Percentiles rank a stretch among this genome's conserved stretches.
These are phyloP conservation scores for Colletotrichum tofieldiae DNA, from an alignment of 2,329 filamentous ascomycete species.

Conservation along the genomic window DNA sequence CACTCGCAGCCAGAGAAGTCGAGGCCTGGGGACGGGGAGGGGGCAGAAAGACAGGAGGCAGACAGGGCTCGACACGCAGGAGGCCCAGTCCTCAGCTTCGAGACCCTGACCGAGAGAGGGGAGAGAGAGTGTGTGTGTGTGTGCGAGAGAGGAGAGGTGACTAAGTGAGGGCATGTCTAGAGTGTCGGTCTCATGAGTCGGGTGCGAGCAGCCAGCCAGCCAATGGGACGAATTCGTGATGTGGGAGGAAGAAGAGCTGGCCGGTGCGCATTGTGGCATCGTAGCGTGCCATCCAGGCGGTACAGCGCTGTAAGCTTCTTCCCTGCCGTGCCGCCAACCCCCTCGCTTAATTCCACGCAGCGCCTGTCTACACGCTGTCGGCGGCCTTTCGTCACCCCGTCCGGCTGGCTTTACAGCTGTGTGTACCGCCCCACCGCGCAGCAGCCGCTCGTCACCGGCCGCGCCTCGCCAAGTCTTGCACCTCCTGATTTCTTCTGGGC, in stretches of 20 bases:
- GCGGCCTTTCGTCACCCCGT: not conserved
- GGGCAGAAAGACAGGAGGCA: not conserved
- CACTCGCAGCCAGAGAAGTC: not conserved
- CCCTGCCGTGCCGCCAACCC: conserved; percentile 10
- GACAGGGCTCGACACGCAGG: not conserved
- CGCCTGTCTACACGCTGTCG: conserved; percentile 19
- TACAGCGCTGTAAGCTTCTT: conserved; percentile 18
- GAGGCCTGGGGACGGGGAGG: too few relatives aligned
- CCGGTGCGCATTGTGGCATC: not conserved
- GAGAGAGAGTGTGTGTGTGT: too few relatives aligned
- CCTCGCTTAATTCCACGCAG: conserved; percentile 12
- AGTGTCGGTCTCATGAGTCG: too few relatives aligned
- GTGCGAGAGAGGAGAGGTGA: not conserved
- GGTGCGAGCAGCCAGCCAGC: not conserved
- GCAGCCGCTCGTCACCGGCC: conserved; percentile 1
- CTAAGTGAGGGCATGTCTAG: not conserved
- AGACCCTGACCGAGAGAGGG: not conserved
- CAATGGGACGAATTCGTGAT: conserved; percentile 13
- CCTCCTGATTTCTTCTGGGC: conserved; percentile 37
- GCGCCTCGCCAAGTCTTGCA: conserved; percentile 39
- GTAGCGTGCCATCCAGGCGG: conserved; percentile 33
- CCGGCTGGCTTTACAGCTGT: too few relatives aligned
- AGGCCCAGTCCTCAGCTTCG: not conserved
- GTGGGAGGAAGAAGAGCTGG: conserved; percentile 13
- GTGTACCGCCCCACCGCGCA: not conserved